A percentile compares a stretch with the other conserved stretches of the same genome.
Conservation (phyloP, 345 rosid species). For the Murraya koenigii region DNA sequence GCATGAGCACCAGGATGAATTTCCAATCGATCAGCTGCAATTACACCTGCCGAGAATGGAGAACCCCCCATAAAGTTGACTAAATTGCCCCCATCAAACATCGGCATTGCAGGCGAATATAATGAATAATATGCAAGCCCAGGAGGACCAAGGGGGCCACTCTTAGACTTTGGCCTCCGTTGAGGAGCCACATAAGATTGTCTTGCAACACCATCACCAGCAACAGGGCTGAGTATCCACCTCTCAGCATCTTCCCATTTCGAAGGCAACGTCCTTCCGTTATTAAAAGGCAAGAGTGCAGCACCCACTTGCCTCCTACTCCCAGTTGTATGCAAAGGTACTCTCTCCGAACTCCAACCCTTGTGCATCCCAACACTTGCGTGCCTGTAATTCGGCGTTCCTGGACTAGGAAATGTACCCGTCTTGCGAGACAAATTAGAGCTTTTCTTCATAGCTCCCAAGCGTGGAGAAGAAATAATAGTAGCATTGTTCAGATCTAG, state of each 20-base stretch:
- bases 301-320: slow-evolving; percentile 58
- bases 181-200: slow-evolving; percentile 51
- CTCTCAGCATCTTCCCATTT: slow-evolving; percentile 99
- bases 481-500: slow-evolving; percentile 70
- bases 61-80: slow-evolving; percentile 53
- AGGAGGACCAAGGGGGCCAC: slow-evolving; percentile 97
- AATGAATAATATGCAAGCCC: slow-evolving; percentile 67
- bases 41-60: slow-evolving; percentile 73
- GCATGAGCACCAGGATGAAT: slow-evolving; percentile 33
- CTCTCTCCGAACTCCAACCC: slow-evolving; percentile 97
- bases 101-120: slow-evolving; percentile 74
- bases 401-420: slow-evolving; percentile 82
- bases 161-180: slow-evolving; percentile 85
- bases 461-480: slow-evolving; percentile 59
- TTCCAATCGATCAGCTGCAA: slow-evolving; percentile 49
- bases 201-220: slow-evolving; percentile 53
- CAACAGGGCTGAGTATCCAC: slow-evolving; percentile 94
- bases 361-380: slow-evolving; percentile 64
- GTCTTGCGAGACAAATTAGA: slow-evolving; percentile 49
- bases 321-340: slow-evolving; percentile 53
- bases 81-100: slow-evolving; percentile 51
- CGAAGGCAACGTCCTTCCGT: slow-evolving; percentile 84
- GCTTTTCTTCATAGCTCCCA: slow-evolving; percentile 51
- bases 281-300: slow-evolving; percentile 55
- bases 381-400: slow-evolving; percentile 67